These are phyloP conservation scores for Porcisia hertigi DNA, from an alignment of 208 protist genomes.

Conservation along the genomic window DNA sequence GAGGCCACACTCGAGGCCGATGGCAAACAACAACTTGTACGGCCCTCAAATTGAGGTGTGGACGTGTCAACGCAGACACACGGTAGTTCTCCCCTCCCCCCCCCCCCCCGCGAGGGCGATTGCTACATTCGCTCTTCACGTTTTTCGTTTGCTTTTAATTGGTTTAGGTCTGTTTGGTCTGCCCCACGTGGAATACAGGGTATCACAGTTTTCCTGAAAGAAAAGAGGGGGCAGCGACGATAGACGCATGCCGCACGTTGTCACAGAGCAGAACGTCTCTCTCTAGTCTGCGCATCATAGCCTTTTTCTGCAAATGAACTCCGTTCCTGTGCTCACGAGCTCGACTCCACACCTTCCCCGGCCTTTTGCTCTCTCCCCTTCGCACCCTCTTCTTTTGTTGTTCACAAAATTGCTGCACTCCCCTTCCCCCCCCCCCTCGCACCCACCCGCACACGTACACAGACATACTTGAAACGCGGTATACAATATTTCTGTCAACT, in stretches of 20 bases:
- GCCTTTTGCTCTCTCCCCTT: slow-evolving; percentile 4
- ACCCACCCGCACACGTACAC: too few relatives aligned
- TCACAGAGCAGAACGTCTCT: too few relatives aligned
- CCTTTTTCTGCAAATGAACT: background rate
- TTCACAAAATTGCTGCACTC: background rate
- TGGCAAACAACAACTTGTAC: background rate
- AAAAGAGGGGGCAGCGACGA: too few relatives aligned
- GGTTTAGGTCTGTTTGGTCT: too few relatives aligned
- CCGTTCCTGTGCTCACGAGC: background rate
- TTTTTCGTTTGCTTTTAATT: background rate
- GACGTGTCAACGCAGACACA: background rate
- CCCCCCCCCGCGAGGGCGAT: background rate
- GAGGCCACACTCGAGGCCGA: background rate
- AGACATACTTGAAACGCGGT: too few relatives aligned
- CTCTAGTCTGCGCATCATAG: background rate
- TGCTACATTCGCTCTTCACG: too few relatives aligned
- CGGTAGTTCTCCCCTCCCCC: background rate
- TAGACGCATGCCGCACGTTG: too few relatives aligned
- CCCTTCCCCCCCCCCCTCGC: too few relatives aligned
- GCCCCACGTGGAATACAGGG: background rate
- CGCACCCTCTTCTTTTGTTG: slow-evolving; percentile 3
- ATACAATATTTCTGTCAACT: too few relatives aligned
- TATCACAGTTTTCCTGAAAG: background rate
- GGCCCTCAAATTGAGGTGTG: background rate
- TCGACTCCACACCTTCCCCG: slow-evolving; percentile 2